These are phyloP conservation scores for Thraustochytrium sp. DNA, from an alignment of 352 stramenopile genomes.

Conservation along the genomic window DNA sequence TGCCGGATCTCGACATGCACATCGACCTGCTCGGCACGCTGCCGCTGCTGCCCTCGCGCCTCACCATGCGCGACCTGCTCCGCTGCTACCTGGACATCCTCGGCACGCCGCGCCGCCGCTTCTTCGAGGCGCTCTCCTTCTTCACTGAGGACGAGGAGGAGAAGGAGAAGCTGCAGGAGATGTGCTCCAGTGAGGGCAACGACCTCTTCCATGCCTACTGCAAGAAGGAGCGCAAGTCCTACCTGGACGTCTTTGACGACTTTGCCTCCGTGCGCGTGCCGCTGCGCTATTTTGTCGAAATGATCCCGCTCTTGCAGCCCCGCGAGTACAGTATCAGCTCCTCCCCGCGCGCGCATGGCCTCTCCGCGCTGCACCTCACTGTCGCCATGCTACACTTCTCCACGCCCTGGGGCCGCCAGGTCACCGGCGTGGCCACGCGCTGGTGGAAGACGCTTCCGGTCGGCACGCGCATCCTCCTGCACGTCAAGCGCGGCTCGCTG, in stretches of 20 bases:
- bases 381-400: slow-evolving; percentile 80
- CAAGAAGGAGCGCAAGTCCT: slow-evolving; percentile 80
- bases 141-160: slow-evolving; percentile 62
- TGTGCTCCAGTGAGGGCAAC: slow-evolving; percentile 71
- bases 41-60: slow-evolving; percentile 57
- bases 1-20: slow-evolving; percentile 48
- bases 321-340: slow-evolving; percentile 86
- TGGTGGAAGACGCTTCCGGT: slow-evolving; percentile 60
- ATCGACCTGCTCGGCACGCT: too few species aligned
- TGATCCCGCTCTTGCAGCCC: slow-evolving; percentile 73
- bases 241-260: slow-evolving; percentile 72
- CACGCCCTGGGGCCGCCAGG: slow-evolving; percentile 76
- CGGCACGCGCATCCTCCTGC: slow-evolving; percentile 58
- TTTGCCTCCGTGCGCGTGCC: slow-evolving; percentile 69
- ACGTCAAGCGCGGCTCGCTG: slow-evolving; percentile 77
- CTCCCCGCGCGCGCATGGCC: slow-evolving; percentile 60
- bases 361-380: slow-evolving; percentile 55
- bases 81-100: slow-evolving; percentile 73
- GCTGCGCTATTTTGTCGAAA: slow-evolving; percentile 65
- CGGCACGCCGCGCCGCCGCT: slow-evolving; percentile 69
- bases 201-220: slow-evolving; percentile 88
- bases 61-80: slow-evolving; percentile 64
- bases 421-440: slow-evolving; percentile 69
- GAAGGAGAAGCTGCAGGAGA: slow-evolving; percentile 81
- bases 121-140: slow-evolving; percentile 72